These are phyloP conservation scores for Leccinum huronense DNA, from an alignment of 1,284 basidiomycete genomes.

Conservation along the genomic window DNA sequence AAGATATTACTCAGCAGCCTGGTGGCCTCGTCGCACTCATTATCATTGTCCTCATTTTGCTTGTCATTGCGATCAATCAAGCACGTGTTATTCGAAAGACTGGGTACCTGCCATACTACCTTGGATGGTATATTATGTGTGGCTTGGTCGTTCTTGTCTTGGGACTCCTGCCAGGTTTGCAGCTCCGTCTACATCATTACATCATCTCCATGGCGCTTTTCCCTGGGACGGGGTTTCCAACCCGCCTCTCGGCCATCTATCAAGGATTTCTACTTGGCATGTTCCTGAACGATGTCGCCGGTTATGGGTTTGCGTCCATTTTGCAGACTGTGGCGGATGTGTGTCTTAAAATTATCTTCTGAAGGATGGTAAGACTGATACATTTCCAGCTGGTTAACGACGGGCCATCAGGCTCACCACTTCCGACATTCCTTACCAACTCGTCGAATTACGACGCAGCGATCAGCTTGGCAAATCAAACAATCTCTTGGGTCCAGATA, in stretches of 20 bases:
- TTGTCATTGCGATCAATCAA: constrained; percentile 69
- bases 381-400: constrained; percentile 60
- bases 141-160: constrained; percentile 67
- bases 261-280: constrained; percentile 82
- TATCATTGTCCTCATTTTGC: constrained; percentile 65
- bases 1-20: constrained; percentile 66
- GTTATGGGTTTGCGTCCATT: constrained; percentile 79
- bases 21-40: constrained; percentile 74
- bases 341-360: constrained; percentile 27
- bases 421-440: constrained; percentile 75
- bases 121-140: constrained; percentile 67
- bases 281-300: constrained; percentile 75
- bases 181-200: constrained; percentile 73
- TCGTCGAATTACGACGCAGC: constrained; percentile 61
- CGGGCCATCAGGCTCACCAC: constrained; percentile 63
- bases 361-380: constrained; percentile 5
- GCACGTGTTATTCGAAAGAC: constrained; percentile 80
- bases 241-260: constrained; percentile 73
- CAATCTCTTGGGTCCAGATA: constrained; percentile 63
- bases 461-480: constrained; percentile 54
- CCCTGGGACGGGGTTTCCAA: constrained; percentile 80
- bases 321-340: constrained; percentile 76
- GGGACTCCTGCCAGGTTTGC: constrained; percentile 66
- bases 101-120: constrained; percentile 76
- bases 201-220: constrained; percentile 74